Conservation (phyloP, 1,284 basidiomycete species). For the Apiotrichum laibachii region DNA sequence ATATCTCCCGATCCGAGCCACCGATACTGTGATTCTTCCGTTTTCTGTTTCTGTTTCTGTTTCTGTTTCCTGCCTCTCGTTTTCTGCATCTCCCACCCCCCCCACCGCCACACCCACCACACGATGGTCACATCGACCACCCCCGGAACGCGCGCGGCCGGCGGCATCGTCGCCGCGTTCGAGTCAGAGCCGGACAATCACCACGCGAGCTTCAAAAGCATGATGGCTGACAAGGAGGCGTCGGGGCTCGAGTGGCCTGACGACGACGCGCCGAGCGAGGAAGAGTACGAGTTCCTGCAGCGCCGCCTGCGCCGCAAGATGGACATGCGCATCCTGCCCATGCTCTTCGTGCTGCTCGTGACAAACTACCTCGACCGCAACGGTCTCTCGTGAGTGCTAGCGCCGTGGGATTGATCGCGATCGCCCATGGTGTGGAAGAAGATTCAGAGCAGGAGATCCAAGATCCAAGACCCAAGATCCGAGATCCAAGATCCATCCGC, state of each 20-base stretch:
- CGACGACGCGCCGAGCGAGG: neutral
- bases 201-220: neutral
- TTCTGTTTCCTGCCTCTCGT: too few relatives aligned
- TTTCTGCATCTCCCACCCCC: too few relatives aligned
- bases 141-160: slow-evolving; percentile 2
- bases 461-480: too few relatives aligned
- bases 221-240: neutral
- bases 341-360: slow-evolving; percentile 36
- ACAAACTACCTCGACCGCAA: slow-evolving; percentile 47
- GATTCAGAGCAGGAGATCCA: too few relatives aligned
- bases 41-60: too few relatives aligned
- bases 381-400: slow-evolving; percentile 27
- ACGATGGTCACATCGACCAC: neutral
- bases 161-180: slow-evolving; percentile 6
- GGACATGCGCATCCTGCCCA: slow-evolving; percentile 26
- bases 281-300: slow-evolving; percentile 1
- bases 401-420: too few relatives aligned
- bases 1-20: too few relatives aligned
- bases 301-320: slow-evolving; percentile 12
- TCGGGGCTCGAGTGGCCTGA: slow-evolving; percentile 1
- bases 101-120: too few relatives aligned
- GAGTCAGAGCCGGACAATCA: neutral
- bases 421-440: too few relatives aligned
- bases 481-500: too few relatives aligned
- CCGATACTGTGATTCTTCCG: too few relatives aligned